Evolutionary conservation across 768 basidiomycete species (phyloP).

Genomic region (Podaxis sp.): DNA sequence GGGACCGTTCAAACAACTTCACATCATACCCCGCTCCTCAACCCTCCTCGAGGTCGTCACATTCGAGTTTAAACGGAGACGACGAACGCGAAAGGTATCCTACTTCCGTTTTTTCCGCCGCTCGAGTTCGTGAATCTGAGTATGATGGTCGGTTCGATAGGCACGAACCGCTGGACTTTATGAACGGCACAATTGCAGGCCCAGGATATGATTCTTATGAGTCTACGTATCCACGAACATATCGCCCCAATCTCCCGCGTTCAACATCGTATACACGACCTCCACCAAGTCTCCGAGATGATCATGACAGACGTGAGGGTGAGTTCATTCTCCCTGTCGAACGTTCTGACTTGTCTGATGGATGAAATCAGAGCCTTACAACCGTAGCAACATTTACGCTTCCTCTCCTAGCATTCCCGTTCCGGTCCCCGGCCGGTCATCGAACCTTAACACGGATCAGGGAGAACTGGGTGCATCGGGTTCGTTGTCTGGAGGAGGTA

Average conservation of each 20-base stretch:
- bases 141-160: background rate
- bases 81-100: conserved; percentile 4
- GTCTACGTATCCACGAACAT: background rate
- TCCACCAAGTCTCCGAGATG: background rate
- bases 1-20: background rate
- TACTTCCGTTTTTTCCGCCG: background rate
- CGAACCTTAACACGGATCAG: background rate
- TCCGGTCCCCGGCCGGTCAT: conserved; percentile 6
- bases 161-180: background rate
- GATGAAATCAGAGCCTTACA: background rate
- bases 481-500: background rate
- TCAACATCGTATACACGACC: background rate
- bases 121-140: background rate
- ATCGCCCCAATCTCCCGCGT: background rate
- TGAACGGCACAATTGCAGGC: background rate
- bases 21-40: background rate
- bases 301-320: conserved; percentile 7
- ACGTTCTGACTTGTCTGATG: background rate
- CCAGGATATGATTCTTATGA: background rate
- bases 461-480: background rate
- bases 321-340: background rate
- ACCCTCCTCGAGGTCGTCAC: background rate
- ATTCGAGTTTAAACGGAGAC: background rate
- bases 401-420: conserved; percentile 7
- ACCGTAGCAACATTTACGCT: background rate